phyloP scores from a whole-genome alignment of 495 filamentous ascomycete species.

The Copromyces sp. region DNA sequence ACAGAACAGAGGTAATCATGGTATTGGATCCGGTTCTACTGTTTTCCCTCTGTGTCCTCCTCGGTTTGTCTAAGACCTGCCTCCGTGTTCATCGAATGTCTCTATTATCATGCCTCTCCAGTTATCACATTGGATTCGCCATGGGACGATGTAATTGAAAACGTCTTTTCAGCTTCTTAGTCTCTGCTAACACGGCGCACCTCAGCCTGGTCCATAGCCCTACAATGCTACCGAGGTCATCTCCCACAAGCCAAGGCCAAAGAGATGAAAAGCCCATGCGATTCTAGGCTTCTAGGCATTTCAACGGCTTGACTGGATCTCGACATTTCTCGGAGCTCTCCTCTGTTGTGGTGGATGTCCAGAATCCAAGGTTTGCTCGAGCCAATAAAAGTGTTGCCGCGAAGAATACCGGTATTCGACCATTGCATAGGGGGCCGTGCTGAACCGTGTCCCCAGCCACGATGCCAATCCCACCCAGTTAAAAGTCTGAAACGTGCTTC shows the following conservation, averaged over 20 bases:
- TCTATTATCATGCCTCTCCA: not conserved
- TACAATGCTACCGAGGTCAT: not conserved
- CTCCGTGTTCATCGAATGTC: not conserved
- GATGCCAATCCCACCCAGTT: constrained; percentile 13
- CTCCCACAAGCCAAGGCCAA: not conserved
- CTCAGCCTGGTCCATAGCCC: not conserved
- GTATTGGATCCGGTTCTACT: not conserved
- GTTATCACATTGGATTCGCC: not conserved
- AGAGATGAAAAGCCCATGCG: not conserved
- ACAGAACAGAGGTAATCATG: not conserved
- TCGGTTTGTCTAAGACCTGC: not conserved
- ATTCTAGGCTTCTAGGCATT: not conserved
- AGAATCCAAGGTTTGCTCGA: not conserved
- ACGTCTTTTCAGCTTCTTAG: not conserved
- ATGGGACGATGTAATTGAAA: not conserved
- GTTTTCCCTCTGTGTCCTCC: not conserved
- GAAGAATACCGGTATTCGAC: not conserved
- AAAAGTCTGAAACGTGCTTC: constrained; percentile 24
- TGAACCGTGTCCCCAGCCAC: constrained; percentile 16
- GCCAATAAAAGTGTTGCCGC: not conserved
- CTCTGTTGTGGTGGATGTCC: not conserved
- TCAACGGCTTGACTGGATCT: not conserved
- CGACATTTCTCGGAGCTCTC: not conserved
- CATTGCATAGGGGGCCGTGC: constrained; percentile 13
- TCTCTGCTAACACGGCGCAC: not conserved